Evolutionary conservation across 495 filamentous ascomycete genomes (phyloP), one percentile per base, ranked within the genome.

Genomic region (Letharia lupina): DNA sequence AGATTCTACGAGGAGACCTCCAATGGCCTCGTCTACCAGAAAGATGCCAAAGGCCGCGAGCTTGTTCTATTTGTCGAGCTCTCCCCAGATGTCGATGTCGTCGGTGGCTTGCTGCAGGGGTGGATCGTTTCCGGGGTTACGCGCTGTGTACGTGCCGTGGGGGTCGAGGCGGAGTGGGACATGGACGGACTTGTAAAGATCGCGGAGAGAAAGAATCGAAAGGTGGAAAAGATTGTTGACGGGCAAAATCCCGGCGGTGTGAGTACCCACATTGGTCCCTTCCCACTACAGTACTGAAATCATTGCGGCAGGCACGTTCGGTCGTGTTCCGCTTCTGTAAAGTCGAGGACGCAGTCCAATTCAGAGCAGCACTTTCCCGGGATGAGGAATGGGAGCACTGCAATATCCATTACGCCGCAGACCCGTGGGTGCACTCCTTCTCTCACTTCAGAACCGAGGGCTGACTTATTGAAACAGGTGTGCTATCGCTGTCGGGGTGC

Each of bases 381-480:
- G 70, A 75, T 35, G 72, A 75, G 28, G 77, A 77, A 5, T 82
- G 76, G 74, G 76, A 81, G 69, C 71, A 74, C n/a, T 76, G 74
- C 73, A 75, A 75, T 59, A 71, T 80, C 54, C 64, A 69, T 41
- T 80, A 74, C 60, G 74, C 72, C 9, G 40, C 68, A 59, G 82
- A 84, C 63, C 81, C 82, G 73, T 82, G 67, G 71, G 78, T 76
- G 8, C 33, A 13, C 33, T 33, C 60, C 44, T 47, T 40, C 40
- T 45, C 48, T 47, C 11, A 16, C 56, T 28, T 48, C 58, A 23
- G 35, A 28, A 28, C 15, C 48, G 35, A 16, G 2, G 33, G 35
- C 60, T 67, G 37, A 67, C 31, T 23, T 23, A 2, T 20, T n/a
- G 4, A 28, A 28, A 57, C 52, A 79, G 77, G 1, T 79, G 78